A percentile compares a stretch with the other conserved stretches of the same genome.
Conservation (phyloP, 2,329 filamentous ascomycete species). For the Ilyonectria sp. region DNA sequence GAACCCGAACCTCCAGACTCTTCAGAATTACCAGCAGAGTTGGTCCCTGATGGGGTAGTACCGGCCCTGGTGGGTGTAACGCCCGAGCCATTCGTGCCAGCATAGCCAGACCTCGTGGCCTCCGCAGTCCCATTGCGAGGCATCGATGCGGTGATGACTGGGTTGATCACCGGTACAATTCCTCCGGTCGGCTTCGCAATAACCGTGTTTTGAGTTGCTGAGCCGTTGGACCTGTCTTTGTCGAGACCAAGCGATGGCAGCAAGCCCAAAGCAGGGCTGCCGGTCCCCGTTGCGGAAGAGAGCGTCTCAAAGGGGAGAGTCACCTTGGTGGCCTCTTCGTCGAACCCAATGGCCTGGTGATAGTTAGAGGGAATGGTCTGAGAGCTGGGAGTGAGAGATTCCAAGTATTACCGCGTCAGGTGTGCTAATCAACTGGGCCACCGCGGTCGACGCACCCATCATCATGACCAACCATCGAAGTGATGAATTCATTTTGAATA, state of each 20-base stretch:
- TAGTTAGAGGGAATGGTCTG: not conserved
- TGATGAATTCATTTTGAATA: not conserved
- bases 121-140: not conserved
- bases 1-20: not conserved
- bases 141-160: not conserved
- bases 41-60: not conserved
- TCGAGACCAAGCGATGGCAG: not conserved
- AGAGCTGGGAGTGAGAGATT: not conserved
- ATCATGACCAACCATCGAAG: not conserved
- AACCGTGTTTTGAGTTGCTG: not conserved
- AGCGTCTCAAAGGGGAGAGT: not conserved
- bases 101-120: not conserved
- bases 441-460: conserved; percentile 2
- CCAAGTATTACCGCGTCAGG: not conserved
- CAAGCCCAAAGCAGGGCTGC: not conserved
- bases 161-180: not conserved
- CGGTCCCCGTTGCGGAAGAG: not conserved
- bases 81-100: not conserved
- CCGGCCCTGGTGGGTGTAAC: not conserved
- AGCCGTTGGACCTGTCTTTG: not conserved
- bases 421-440: not conserved
- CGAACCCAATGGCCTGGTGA: not conserved
- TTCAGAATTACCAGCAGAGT: not conserved
- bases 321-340: not conserved
- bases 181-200: not conserved